A percentile compares a stretch with the other conserved stretches of the same genome.
Conservation (phyloP, 2,329 filamentous ascomycete species). For the Neofusicoccum parvum region DNA sequence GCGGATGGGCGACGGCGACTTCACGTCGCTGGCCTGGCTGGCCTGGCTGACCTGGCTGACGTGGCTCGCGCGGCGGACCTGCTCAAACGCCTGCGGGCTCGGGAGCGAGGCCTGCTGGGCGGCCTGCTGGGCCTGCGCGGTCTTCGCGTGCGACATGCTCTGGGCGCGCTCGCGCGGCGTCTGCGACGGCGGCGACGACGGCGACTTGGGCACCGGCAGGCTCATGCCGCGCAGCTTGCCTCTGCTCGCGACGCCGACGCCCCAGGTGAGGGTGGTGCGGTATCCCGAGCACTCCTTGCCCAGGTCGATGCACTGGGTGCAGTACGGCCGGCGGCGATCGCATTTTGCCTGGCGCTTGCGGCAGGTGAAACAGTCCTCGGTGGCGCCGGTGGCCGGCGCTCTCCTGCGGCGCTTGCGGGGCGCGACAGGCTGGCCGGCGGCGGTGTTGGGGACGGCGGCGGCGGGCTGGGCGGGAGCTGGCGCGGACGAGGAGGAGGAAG, state of each 20-base stretch:
- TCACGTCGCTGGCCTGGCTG: constrained; percentile 7
- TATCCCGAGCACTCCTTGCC: constrained; percentile 95
- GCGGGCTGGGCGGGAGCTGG: neutral
- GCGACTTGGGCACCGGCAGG: constrained; percentile 60
- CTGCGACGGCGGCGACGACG: constrained; percentile 29
- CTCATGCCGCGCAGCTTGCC: constrained; percentile 91
- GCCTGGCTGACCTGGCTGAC: constrained; percentile 5
- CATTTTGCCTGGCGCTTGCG: constrained; percentile 81
- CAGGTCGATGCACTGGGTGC: constrained; percentile 87
- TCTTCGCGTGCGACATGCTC: constrained; percentile 8
- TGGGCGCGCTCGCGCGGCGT: constrained; percentile 23
- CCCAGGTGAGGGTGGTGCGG: constrained; percentile 96
- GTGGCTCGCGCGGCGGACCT: neutral
- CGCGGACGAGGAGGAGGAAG: neutral
- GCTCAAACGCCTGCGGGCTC: constrained; percentile 2
- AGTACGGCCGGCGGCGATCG: constrained; percentile 90
- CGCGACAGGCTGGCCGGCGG: constrained; percentile 9
- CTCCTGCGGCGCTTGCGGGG: constrained; percentile 75
- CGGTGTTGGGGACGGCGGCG: neutral
- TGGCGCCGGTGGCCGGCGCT: constrained; percentile 83
- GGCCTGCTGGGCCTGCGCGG: neutral
- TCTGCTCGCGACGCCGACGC: constrained; percentile 90
- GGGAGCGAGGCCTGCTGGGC: neutral
- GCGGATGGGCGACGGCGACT: constrained; percentile 20
- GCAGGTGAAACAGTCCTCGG: constrained; percentile 95